A percentile compares a stretch with the other conserved stretches of the same genome.
Conservation (phyloP, 345 rosid genomes). For the Toxicodendron radicans region DNA sequence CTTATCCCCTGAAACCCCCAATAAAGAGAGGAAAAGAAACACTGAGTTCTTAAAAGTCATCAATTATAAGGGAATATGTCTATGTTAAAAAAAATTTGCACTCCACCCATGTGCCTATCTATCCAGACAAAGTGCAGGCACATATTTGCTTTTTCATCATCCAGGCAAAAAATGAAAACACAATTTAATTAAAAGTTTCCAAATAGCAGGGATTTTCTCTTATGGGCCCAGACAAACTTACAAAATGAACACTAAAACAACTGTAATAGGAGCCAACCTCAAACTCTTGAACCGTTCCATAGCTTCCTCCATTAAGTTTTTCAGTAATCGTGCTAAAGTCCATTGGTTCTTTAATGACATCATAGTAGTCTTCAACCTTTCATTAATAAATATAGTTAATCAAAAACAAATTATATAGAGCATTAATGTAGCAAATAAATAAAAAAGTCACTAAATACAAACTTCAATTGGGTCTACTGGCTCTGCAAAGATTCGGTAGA, state of each 20-base stretch:
- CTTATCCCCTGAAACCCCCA: not conserved
- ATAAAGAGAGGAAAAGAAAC: not conserved
- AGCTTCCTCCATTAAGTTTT: conserved; percentile 30
- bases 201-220: not conserved
- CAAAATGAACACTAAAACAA: conserved; percentile 1
- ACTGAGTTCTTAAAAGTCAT: not conserved
- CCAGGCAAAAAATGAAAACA: conserved; percentile 9
- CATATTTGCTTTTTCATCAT: not conserved
- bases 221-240: not conserved
- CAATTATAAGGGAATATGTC: not conserved
- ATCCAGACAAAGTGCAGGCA: not conserved
- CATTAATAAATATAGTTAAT: conserved; percentile 15
- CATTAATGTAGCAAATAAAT: not conserved
- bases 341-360: conserved; percentile 37
- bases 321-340: conserved; percentile 33
- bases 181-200: conserved; percentile 9
- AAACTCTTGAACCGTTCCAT: conserved; percentile 26
- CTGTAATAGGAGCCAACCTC: conserved; percentile 29
- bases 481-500: conserved; percentile 22
- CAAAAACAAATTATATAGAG: not conserved
- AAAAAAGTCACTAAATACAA: conserved; percentile 9
- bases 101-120: not conserved
- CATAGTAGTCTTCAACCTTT: conserved; percentile 33
- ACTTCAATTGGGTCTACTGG: conserved; percentile 35
- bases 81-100: not conserved